Base-by-base conservation (phyloP, 106 monocot genomes). In the Dendrobium chrysotoxum region DNA sequence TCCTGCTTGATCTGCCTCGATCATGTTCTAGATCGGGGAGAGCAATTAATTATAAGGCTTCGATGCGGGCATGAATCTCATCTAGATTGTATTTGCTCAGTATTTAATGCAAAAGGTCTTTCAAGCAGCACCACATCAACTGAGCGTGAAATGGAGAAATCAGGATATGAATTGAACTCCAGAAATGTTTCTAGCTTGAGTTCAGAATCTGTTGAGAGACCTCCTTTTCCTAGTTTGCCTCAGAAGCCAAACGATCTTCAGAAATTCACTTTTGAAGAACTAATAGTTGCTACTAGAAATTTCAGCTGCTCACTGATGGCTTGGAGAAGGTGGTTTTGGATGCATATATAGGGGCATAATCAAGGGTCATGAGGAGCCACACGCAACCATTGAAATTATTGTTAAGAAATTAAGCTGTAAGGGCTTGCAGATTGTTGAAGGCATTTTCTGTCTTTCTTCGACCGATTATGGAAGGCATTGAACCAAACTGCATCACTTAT, bases 51-150 rank as follows among this genome's bases (percentile, higher is more conserved):
- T 77, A 88, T 86, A 31, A 88, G 64, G 82, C 91, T 91, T 47
- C 88, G 86, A 46, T 91, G 91, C 66, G 91, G 91, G 3, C 91
- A 91, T 30, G 86, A 88, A 17, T 91, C 88, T 53, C 91, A 91
- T 77, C 82, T 91, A 72, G 86, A 86, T 88, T n/a, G n/a, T n/a
- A n/a, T n/a, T n/a, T n/a, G n/a, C n/a, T n/a, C n/a, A n/a, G n/a
- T n/a, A n/a, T n/a, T n/a, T n/a, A n/a, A n/a, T 17, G 25, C 42
- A 44, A 79, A 75, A 17, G 53, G 25, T 76, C 66, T 18, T 18
- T 85, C 80, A 18, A 81, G 53, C 54, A 75, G 75, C 40, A 89
- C 79, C 1, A 54, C 80, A 17, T 85, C 83, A 23, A 79, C 81
- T 23, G 85, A 89, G 72, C 50, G 23, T 68, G 84, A 78, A 53